phyloP scores from a whole-genome alignment of 1,284 basidiomycete species.

The Exobasidium rhododendri region DNA sequence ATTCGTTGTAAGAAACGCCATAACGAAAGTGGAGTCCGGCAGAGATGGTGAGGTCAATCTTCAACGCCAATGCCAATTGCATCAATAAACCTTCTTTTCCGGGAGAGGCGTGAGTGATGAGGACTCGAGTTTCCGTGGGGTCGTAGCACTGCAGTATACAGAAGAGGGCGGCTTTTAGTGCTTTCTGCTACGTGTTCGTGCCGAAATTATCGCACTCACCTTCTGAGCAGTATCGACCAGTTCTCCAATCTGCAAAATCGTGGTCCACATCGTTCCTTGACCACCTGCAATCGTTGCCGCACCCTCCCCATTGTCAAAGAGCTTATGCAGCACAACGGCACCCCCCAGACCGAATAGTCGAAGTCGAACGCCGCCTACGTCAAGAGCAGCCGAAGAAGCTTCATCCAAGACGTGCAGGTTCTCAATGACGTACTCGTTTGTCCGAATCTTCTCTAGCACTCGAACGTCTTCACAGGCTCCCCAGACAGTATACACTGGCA shows the following conservation, averaged over 20 bases:
- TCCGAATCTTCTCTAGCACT: constrained; percentile 86
- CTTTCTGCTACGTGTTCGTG: too few relatives aligned
- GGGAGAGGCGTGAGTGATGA: constrained; percentile 87
- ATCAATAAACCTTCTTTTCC: constrained; percentile 89
- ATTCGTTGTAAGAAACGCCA: constrained; percentile 93
- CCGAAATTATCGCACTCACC: constrained; percentile 6
- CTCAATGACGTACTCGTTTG: constrained; percentile 78
- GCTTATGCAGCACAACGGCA: constrained; percentile 90
- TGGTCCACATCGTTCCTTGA: constrained; percentile 98
- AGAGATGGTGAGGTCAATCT: constrained; percentile 90
- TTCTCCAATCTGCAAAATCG: constrained; percentile 93
- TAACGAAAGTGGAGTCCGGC: constrained; percentile 97
- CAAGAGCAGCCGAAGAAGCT: constrained; percentile 81
- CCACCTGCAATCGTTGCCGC: constrained; percentile 93
- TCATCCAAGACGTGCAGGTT: constrained; percentile 78
- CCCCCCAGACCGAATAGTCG: constrained; percentile 91
- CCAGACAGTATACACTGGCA: constrained; percentile 95
- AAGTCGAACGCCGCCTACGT: constrained; percentile 88
- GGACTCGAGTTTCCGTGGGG: constrained; percentile 83
- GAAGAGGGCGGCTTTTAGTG: too few relatives aligned
- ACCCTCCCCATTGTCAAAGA: constrained; percentile 95
- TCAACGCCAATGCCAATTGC: constrained; percentile 82
- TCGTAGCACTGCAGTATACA: constrained; percentile 67
- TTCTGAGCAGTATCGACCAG: constrained; percentile 94
- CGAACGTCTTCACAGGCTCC: constrained; percentile 95